These are phyloP conservation scores for Edaphochlamys debaryana DNA, from an alignment of 139 green algal genomes.

Conservation along the genomic window DNA sequence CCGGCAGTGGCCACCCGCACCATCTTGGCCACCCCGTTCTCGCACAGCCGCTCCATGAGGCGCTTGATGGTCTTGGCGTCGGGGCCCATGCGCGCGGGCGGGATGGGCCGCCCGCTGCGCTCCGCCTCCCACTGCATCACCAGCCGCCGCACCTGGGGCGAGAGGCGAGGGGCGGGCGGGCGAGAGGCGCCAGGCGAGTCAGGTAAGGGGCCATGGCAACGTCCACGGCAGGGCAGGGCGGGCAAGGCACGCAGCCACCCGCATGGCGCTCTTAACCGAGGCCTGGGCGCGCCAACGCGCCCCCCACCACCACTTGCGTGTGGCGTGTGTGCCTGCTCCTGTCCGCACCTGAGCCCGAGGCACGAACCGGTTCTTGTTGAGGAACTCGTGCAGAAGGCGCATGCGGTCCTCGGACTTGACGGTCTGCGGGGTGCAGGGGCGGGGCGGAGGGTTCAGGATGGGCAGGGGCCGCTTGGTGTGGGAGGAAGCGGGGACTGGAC, in stretches of 20 bases:
- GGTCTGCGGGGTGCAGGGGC: constrained; percentile 2
- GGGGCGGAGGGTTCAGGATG: background rate
- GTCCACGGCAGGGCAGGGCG: too few species aligned
- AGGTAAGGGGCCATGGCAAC: too few species aligned
- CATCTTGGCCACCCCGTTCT: constrained; percentile 27
- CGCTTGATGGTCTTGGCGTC: constrained; percentile 55
- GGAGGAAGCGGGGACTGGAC: background rate
- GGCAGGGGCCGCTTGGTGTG: background rate
- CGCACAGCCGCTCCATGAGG: constrained; percentile 41
- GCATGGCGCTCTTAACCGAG: too few species aligned
- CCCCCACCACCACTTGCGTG: too few species aligned
- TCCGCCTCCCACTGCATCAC: constrained; percentile 48
- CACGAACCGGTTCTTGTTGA: constrained; percentile 48
- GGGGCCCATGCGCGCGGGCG: constrained; percentile 14
- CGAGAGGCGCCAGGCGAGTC: background rate
- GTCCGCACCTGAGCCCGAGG: constrained; percentile 38
- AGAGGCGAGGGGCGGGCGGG: background rate
- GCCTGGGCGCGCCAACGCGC: too few species aligned
- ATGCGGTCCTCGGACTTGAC: constrained; percentile 42
- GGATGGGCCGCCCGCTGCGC: constrained; percentile 2
- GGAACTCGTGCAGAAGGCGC: constrained; percentile 36
- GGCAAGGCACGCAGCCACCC: too few species aligned
- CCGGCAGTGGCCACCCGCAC: constrained; percentile 3
- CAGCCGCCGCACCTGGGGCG: constrained; percentile 44
- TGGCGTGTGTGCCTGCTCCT: too few species aligned